phyloP scores from a whole-genome alignment of 2,329 filamentous ascomycete species.

The Alternaria arbusti region DNA sequence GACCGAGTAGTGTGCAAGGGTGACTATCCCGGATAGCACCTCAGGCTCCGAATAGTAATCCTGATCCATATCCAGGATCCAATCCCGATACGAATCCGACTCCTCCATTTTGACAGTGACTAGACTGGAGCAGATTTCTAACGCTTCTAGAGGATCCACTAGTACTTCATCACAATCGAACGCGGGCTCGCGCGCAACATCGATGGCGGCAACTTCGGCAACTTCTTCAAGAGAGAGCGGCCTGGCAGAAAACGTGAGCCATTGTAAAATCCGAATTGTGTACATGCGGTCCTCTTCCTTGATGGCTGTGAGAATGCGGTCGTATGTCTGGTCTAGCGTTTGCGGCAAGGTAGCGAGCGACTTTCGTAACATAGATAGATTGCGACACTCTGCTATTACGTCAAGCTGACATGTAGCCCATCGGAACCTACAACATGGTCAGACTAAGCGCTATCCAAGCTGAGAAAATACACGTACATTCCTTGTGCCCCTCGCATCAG shows the following conservation, averaged over 20 bases:
- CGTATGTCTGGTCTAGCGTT: conserved; percentile 38
- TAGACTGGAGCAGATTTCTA: too few species aligned
- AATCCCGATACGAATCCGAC: too few species aligned
- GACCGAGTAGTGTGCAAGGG: not conserved
- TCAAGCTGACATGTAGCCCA: conserved; percentile 38
- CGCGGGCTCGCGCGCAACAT: conserved; percentile 27
- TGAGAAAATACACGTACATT: conserved; percentile 24
- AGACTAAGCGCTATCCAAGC: not conserved
- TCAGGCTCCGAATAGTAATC: too few species aligned
- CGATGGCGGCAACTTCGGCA: conserved; percentile 33
- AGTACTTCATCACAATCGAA: conserved; percentile 46
- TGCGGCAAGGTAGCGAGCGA: conserved; percentile 26
- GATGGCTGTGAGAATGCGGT: conserved; percentile 32
- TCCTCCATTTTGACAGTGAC: too few species aligned
- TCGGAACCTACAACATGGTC: conserved; percentile 29
- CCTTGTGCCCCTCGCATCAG: conserved; percentile 34
- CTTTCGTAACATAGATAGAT: conserved; percentile 21
- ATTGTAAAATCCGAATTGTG: conserved; percentile 31
- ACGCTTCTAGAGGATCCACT: too few species aligned
- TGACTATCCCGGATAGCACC: too few species aligned
- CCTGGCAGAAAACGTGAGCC: conserved; percentile 30
- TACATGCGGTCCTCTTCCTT: conserved; percentile 20
- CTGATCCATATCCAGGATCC: too few species aligned
- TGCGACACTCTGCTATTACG: conserved; percentile 24
- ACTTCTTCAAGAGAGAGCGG: conserved; percentile 31